These are phyloP conservation scores for Cyclocybe aegerita DNA, from an alignment of 768 basidiomycete genomes.

Conservation along the genomic window DNA sequence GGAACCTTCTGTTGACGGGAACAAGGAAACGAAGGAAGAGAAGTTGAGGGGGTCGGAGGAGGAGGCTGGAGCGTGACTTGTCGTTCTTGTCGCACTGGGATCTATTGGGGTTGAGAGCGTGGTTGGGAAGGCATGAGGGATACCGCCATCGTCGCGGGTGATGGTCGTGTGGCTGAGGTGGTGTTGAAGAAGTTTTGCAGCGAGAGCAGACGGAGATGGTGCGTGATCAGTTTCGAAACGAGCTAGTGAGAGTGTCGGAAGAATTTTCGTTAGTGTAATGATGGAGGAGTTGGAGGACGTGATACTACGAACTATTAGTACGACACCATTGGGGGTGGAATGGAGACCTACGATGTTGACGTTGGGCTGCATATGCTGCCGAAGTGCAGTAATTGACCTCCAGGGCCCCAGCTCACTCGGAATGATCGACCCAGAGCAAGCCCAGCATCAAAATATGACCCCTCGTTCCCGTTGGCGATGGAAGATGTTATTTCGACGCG, in stretches of 20 bases:
- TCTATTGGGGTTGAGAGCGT: constrained; percentile 23
- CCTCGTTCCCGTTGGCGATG: constrained; percentile 62
- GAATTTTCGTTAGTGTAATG: constrained; percentile 50
- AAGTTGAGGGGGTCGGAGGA: constrained; percentile 61
- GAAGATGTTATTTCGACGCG: constrained; percentile 72
- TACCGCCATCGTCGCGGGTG: constrained; percentile 62
- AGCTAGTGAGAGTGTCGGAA: constrained; percentile 21
- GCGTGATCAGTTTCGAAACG: constrained; percentile 16
- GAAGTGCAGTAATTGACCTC: constrained; percentile 71
- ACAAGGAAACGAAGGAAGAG: constrained; percentile 70
- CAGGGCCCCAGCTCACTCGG: constrained; percentile 87
- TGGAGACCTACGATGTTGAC: constrained; percentile 47
- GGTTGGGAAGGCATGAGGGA: constrained; percentile 70
- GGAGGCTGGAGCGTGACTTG: constrained; percentile 22
- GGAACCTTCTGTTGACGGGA: constrained; percentile 67
- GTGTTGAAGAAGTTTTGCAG: constrained; percentile 69
- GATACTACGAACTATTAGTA: constrained; percentile 32
- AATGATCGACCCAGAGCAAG: constrained; percentile 85
- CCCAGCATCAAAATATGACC: constrained; percentile 74
- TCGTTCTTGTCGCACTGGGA: constrained; percentile 7
- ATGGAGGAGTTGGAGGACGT: constrained; percentile 62
- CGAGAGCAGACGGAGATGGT: constrained; percentile 35
- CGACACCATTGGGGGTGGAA: not conserved
- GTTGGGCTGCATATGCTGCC: constrained; percentile 70
- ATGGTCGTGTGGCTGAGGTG: constrained; percentile 77